Evolutionary conservation across 495 filamentous ascomycete species (phyloP), one percentile per base, ranked within the genome.

Genomic region (Aspergillus wentii): DNA sequence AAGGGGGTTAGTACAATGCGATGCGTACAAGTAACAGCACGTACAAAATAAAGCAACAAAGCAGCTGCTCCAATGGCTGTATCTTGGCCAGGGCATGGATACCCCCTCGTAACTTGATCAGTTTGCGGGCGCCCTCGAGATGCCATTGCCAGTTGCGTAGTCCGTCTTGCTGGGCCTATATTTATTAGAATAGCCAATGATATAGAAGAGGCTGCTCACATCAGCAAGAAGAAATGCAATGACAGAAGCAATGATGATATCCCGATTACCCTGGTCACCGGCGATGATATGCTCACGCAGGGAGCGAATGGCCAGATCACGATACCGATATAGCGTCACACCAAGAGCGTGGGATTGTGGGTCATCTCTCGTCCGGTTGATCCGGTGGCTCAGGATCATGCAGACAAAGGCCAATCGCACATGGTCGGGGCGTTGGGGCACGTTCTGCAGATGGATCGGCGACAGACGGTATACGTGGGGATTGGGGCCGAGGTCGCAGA

Each of bases 261-360:
- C 38, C 15, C 50, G 28, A 2, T 38, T 46, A 4, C 47, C 28
- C 20, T 27, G 49, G 8, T 52, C 30, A 22, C 43, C 40, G 0
- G 16, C 22, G 13, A 38, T 30, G 10, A 62, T 43, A 9, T 58
- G 46, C 14, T 62, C 44, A 33, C 41, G 49, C 10, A 58, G 38
- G 11, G 60, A 62, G n/a, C 54, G 62, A 28, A 64, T 46, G 9
- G 54, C 42, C 11, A 44, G 30, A 16, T 60, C 62, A 17, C 62
- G 53, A 40, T 61, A 57, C 11, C 15, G 36, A 40, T 55, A 59
- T 23, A 64, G 62, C 17, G 32, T 43, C 32, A 44, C 41, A 4
- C 30, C 19, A n/a, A 62, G 28, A 11, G 31, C 18, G 19, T 41
- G 49, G 13, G 28, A 35, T 11, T 39, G 25, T 2, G 38, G 10